Percentiles rank a stretch among this genome's conserved stretches.
Conservation (phyloP, 805 yeast species). For the Candida ficus region DNA sequence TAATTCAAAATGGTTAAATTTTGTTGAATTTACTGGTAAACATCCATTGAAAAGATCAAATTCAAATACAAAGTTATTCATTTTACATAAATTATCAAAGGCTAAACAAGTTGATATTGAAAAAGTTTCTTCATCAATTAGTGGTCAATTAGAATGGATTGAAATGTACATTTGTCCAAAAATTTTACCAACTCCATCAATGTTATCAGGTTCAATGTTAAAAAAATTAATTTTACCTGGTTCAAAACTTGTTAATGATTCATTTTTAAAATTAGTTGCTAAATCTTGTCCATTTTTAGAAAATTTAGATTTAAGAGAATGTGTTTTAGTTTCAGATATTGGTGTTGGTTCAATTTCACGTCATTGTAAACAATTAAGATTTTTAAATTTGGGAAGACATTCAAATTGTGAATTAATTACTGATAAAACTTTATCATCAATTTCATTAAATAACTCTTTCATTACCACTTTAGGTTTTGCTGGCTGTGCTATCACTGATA, state of each 20-base stretch:
- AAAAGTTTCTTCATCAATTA: slow-evolving; percentile 36
- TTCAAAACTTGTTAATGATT: slow-evolving; percentile 55
- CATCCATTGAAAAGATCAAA: slow-evolving; percentile 15
- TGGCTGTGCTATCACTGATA: slow-evolving; percentile 78
- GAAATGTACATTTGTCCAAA: slow-evolving; percentile 83
- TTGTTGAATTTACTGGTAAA: slow-evolving; percentile 17
- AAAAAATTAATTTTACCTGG: slow-evolving; percentile 62
- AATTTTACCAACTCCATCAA: slow-evolving; percentile 47
- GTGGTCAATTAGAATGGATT: slow-evolving; percentile 54
- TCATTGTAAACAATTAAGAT: slow-evolving; percentile 49
- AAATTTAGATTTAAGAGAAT: slow-evolving; percentile 75
- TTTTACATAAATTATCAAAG: slow-evolving; percentile 59
- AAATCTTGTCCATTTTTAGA: slow-evolving; percentile 52
- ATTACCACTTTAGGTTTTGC: slow-evolving; percentile 78
- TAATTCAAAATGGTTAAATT: slow-evolving; percentile 40
- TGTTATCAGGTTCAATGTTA: slow-evolving; percentile 39
- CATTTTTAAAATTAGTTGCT: slow-evolving; percentile 47
- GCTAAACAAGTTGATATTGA: slow-evolving; percentile 52
- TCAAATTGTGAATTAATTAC: slow-evolving; percentile 61
- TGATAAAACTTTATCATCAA: slow-evolving; percentile 56
- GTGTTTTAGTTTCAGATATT: slow-evolving; percentile 70
- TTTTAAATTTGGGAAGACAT: slow-evolving; percentile 80
- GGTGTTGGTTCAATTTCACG: slow-evolving; percentile 67
- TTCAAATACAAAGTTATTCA: slow-evolving; percentile 41
- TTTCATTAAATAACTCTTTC: slow-evolving; percentile 44